phyloP scores from a whole-genome alignment of 164 flowering plant genomes.

The Cinnamomum micranthum region DNA sequence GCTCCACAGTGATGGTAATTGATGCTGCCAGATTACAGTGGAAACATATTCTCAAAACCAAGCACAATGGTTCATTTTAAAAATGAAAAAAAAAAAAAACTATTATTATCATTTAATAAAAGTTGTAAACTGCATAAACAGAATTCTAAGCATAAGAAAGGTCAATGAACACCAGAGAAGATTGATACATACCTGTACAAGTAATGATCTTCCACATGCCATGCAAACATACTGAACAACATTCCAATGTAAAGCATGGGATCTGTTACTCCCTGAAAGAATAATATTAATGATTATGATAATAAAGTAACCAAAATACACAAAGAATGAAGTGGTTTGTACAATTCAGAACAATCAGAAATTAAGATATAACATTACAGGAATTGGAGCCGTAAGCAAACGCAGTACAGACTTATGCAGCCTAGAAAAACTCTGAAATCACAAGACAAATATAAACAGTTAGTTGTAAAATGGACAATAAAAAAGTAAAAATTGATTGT shows the following conservation, averaged over 20 bases:
- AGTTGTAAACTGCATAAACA: not conserved
- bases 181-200: constrained; percentile 65
- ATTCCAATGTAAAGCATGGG: constrained; percentile 99
- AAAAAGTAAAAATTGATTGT: not conserved
- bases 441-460: constrained; percentile 6
- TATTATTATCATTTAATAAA: no score
- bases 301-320: not conserved
- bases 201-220: constrained; percentile 99
- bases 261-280: constrained; percentile 91
- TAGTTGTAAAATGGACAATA: not conserved
- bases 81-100: no score
- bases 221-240: constrained; percentile 98
- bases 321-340: not conserved
- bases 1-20: constrained; percentile 99
- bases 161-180: not conserved
- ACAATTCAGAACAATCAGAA: not conserved
- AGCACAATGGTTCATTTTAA: not conserved
- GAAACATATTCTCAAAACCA: not conserved
- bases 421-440: constrained; percentile 72
- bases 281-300: not conserved
- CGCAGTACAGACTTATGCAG: constrained; percentile 73
- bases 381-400: constrained; percentile 68
- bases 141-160: not conserved
- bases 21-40: constrained; percentile 46
- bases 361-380: constrained; percentile 43